These are phyloP conservation scores for Ammopiptanthus mongolicus DNA, from an alignment of 306 rosid species.

Conservation along the genomic window DNA sequence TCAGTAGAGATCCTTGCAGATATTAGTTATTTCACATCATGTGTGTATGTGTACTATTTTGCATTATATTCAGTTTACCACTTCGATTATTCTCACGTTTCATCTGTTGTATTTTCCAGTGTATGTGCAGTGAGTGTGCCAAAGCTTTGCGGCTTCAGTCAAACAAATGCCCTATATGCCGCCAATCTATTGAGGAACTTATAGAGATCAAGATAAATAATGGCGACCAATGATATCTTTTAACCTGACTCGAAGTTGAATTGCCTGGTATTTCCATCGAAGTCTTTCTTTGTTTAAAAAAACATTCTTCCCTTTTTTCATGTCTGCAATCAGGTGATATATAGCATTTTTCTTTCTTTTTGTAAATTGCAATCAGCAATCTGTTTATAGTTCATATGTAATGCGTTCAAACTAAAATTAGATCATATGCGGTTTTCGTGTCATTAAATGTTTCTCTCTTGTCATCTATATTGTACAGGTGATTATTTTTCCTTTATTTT, in stretches of 20 bases:
- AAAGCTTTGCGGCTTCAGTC: constrained; percentile 69
- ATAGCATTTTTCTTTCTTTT: not conserved
- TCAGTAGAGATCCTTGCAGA: not conserved
- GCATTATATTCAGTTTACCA: not conserved
- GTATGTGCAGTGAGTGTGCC: constrained; percentile 96
- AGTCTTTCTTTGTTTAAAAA: not conserved
- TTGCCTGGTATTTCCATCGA: constrained; percentile 32
- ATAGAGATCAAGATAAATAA: constrained; percentile 77
- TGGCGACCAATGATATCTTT: constrained; percentile 35
- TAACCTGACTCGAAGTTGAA: constrained; percentile 21
- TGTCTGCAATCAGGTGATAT: constrained; percentile 20
- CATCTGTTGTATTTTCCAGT: constrained; percentile 52
- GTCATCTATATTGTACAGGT: constrained; percentile 1
- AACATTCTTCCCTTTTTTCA: not conserved
- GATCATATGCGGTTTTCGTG: not conserved
- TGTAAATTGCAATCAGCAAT: constrained; percentile 35
- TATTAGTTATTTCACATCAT: not conserved
- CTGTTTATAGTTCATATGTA: constrained; percentile 31
- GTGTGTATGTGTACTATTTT: not conserved
- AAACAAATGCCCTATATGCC: constrained; percentile 90
- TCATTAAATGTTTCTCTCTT: not conserved
- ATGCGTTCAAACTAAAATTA: constrained; percentile 5
- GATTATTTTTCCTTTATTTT: not conserved
- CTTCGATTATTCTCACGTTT: constrained; percentile 15
- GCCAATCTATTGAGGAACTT: constrained; percentile 84